Base-by-base conservation (phyloP, 805 yeast species). In the Wickerhamomyces silvicola region DNA sequence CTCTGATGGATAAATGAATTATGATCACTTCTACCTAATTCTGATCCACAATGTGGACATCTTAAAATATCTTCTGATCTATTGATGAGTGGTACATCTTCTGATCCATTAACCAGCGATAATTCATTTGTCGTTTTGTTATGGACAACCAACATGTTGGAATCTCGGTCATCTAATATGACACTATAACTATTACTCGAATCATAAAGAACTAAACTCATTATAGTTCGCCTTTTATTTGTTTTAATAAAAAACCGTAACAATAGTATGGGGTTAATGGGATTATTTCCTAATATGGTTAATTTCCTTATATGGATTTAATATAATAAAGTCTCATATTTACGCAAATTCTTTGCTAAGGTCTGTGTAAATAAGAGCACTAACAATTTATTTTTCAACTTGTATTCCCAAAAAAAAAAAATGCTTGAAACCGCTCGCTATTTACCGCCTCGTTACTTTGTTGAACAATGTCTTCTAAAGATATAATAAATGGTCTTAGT, bases 381-480 rank as follows among this genome's bases (percentile, higher is more conserved):
- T n/a, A n/a, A n/a, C n/a, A n/a, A n/a, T n/a, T n/a, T n/a, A n/a
- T n/a, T n/a, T n/a, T n/a, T n/a, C n/a, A n/a, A n/a, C n/a, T n/a
- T n/a, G n/a, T n/a, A n/a, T n/a, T n/a, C n/a, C n/a, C n/a, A n/a
- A n/a, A n/a, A n/a, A n/a, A n/a, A n/a, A n/a, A n/a, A n/a, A n/a
- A n/a, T n/a, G n/a, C n/a, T n/a, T n/a, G n/a, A n/a, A n/a, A n/a
- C n/a, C n/a, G n/a, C n/a, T n/a, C n/a, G n/a, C n/a, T n/a, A n/a
- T n/a, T n/a, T n/a, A n/a, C n/a, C n/a, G n/a, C n/a, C n/a, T n/a
- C n/a, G n/a, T n/a, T n/a, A n/a, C n/a, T n/a, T n/a, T n/a, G n/a
- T n/a, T n/a, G n/a, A 7, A n/a, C 12, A 17, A 38, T 39, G 43
- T 33, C 34, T 14, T 24, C 40, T 8, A 32, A 39, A 13, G 32